These are phyloP conservation scores for Botrytis fragariae DNA, from an alignment of 2,329 filamentous ascomycete species.

Conservation along the genomic window DNA sequence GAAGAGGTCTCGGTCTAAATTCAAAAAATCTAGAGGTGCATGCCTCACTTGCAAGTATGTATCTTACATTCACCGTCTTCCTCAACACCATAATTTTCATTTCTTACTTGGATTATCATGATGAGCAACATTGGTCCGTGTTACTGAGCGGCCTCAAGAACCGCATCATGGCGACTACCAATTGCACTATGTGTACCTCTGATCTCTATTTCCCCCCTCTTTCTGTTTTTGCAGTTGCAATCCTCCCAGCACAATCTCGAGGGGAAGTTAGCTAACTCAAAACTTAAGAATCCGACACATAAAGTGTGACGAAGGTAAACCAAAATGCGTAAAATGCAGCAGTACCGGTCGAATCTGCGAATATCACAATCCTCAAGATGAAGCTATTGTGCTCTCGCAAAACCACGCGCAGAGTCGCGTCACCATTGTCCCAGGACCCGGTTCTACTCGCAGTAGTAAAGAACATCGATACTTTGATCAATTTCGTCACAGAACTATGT, in stretches of 20 bases:
- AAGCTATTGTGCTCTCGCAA: not conserved
- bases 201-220: constrained; percentile 49
- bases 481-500: constrained; percentile 21
- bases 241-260: not conserved
- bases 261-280: not conserved
- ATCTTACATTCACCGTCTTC: not conserved
- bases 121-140: constrained; percentile 94
- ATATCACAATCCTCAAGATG: constrained; percentile 16
- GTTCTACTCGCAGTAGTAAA: constrained; percentile 18
- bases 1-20: constrained; percentile 12
- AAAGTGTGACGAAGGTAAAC: constrained; percentile 29
- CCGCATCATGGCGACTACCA: constrained; percentile 73
- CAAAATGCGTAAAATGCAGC: constrained; percentile 24
- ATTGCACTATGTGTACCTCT: constrained; percentile 76
- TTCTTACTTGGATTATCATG: constrained; percentile 45
- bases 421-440: not conserved
- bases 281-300: constrained; percentile 21
- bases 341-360: constrained; percentile 23
- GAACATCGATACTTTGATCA: constrained; percentile 26
- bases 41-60: constrained; percentile 19
- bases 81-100: not conserved
- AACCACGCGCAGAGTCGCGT: constrained; percentile 13
- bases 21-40: constrained; percentile 15
- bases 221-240: constrained; percentile 22
- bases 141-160: constrained; percentile 94